These are phyloP conservation scores for Verticillium tricorpus DNA, from an alignment of 2,329 filamentous ascomycete species.

Conservation along the genomic window DNA sequence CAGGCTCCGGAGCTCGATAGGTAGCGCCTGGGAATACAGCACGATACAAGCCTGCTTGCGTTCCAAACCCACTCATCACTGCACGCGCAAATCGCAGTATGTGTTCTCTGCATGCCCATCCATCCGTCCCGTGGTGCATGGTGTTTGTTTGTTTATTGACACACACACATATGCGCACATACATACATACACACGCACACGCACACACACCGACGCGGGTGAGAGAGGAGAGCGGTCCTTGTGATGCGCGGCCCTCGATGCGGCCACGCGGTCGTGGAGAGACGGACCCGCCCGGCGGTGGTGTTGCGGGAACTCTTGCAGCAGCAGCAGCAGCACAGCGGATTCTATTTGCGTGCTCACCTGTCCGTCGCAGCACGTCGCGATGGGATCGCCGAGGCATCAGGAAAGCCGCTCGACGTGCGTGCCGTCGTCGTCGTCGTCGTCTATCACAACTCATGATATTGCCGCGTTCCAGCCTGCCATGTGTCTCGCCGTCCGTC, in stretches of 20 bases:
- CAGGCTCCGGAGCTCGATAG: not conserved
- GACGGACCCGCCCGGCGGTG: not conserved
- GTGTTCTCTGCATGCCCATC: not conserved
- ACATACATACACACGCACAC: not conserved
- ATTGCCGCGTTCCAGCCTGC: not conserved
- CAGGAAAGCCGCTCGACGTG: not conserved
- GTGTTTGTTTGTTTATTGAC: conserved; percentile 1
- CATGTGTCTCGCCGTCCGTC: not conserved
- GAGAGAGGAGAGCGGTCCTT: not conserved
- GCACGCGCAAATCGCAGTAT: not conserved
- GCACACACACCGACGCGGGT: not conserved
- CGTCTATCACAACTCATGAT: not conserved
- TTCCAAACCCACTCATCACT: not conserved
- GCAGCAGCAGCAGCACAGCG: too few relatives aligned
- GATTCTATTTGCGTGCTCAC: not conserved
- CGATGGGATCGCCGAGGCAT: too few relatives aligned
- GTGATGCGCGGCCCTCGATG: conserved; percentile 1
- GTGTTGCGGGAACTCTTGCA: not conserved
- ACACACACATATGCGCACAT: not conserved
- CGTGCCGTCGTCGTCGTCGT: not conserved
- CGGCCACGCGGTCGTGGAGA: conserved; percentile 1
- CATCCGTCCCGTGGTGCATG: not conserved
- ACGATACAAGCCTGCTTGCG: not conserved
- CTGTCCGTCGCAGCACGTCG: not conserved
- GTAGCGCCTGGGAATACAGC: not conserved